Evolutionary conservation across 306 rosid species (phyloP).

Genomic region (Quercus mongolica): DNA sequence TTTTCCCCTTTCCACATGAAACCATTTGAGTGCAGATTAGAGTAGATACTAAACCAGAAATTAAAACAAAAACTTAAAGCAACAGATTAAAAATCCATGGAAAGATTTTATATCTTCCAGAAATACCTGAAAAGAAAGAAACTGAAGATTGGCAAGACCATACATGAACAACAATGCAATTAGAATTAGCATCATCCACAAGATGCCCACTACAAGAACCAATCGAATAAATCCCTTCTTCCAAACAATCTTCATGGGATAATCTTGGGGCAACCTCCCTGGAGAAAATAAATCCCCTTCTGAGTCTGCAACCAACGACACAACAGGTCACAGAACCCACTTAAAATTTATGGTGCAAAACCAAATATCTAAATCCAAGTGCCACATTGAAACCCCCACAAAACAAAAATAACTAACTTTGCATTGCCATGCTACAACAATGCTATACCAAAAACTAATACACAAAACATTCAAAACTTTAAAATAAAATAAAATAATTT

Average conservation of each 20-base stretch:
- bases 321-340: conserved; percentile 5
- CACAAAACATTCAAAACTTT: neutral
- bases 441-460: neutral
- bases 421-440: neutral
- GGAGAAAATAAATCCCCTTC: conserved; percentile 48
- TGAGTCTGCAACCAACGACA: conserved; percentile 52
- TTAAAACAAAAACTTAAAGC: conserved; percentile 19
- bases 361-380: neutral
- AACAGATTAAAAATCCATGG: neutral
- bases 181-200: conserved; percentile 92
- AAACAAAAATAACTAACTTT: neutral
- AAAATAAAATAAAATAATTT: neutral
- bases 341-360: neutral
- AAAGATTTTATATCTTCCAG: neutral
- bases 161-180: conserved; percentile 70
- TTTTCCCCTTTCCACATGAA: conserved; percentile 4
- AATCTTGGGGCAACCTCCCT: conserved; percentile 61
- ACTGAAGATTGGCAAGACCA: conserved; percentile 93
- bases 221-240: conserved; percentile 86
- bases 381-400: neutral
- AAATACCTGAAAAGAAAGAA: conserved; percentile 72
- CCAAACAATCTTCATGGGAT: conserved; percentile 78
- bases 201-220: conserved; percentile 80
- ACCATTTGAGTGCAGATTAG: conserved; percentile 6
- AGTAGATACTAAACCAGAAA: neutral